Conservation (phyloP, 805 yeast genomes). For the Starmerella gropengiesseri region DNA sequence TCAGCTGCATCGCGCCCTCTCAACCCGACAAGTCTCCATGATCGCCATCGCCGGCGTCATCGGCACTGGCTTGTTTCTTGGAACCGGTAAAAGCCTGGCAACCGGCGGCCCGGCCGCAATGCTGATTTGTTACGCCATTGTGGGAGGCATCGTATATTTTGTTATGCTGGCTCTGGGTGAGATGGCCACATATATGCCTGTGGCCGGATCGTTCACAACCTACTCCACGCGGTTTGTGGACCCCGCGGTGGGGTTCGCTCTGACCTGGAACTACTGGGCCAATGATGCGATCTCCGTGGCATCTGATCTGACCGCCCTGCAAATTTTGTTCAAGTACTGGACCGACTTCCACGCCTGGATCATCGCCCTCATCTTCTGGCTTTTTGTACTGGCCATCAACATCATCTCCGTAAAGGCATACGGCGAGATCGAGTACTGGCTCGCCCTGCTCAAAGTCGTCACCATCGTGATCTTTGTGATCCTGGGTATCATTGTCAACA, state of each 20-base stretch:
- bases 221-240: conserved; percentile 42
- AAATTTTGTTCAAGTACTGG: conserved; percentile 40
- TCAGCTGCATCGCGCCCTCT: conserved; percentile 22
- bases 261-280: conserved; percentile 42
- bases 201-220: conserved; percentile 43
- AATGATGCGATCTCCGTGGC: conserved; percentile 43
- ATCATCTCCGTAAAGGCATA: conserved; percentile 42
- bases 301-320: conserved; percentile 39
- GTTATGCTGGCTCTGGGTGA: conserved; percentile 43
- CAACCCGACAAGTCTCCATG: conserved; percentile 47
- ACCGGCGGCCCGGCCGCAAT: conserved; percentile 45
- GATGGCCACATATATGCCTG: conserved; percentile 46
- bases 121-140: conserved; percentile 39
- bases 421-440: conserved; percentile 56
- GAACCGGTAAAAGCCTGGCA: conserved; percentile 41
- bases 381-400: conserved; percentile 36
- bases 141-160: conserved; percentile 31
- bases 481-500: conserved; percentile 45
- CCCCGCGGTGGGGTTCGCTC: conserved; percentile 43
- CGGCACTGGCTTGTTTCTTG: conserved; percentile 53
- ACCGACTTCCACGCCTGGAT: conserved; percentile 38
- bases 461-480: conserved; percentile 54
- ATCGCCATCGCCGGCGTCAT: conserved; percentile 70
- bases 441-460: conserved; percentile 51
- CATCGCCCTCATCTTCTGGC: conserved; percentile 41